A percentile compares a stretch with the other conserved stretches of the same genome.
phyloP scores from a whole-genome alignment of 495 filamentous ascomycete species.

The Daldinia bambusicola region DNA sequence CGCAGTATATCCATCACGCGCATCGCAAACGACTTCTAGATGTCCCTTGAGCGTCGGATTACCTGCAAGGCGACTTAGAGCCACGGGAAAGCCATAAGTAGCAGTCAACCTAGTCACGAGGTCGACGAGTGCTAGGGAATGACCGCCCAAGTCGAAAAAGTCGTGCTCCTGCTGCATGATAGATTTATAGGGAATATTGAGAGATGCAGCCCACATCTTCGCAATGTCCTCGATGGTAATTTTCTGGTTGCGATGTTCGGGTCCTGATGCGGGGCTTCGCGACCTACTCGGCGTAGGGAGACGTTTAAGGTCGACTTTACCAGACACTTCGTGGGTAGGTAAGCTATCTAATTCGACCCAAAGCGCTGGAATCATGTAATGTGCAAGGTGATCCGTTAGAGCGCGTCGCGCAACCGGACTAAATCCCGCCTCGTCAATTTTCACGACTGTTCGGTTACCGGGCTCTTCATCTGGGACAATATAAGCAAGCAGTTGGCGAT shows the following conservation, averaged over 20 bases:
- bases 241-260: constrained; percentile 50
- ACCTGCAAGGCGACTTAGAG: constrained; percentile 70
- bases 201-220: constrained; percentile 67
- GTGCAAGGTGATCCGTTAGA: constrained; percentile 67
- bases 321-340: constrained; percentile 73
- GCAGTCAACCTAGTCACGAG: constrained; percentile 67
- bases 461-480: constrained; percentile 67
- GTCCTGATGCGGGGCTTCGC: constrained; percentile 47
- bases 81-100: constrained; percentile 69
- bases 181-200: constrained; percentile 63
- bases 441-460: constrained; percentile 62
- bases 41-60: constrained; percentile 70
- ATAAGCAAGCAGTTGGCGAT: constrained; percentile 73
- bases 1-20: constrained; percentile 71
- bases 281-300: constrained; percentile 62
- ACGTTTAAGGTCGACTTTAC: constrained; percentile 71
- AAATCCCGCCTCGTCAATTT: constrained; percentile 68
- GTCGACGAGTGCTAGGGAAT: constrained; percentile 73
- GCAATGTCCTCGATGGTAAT: constrained; percentile 66
- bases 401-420: constrained; percentile 66
- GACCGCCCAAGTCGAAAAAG: constrained; percentile 77
- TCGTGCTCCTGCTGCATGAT: constrained; percentile 68
- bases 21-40: constrained; percentile 64
- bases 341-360: constrained; percentile 71
- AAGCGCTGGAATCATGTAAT: constrained; percentile 75